Evolutionary conservation across 2,329 filamentous ascomycete species (phyloP).

Genomic region (Microcyclospora tardicrescens): DNA sequence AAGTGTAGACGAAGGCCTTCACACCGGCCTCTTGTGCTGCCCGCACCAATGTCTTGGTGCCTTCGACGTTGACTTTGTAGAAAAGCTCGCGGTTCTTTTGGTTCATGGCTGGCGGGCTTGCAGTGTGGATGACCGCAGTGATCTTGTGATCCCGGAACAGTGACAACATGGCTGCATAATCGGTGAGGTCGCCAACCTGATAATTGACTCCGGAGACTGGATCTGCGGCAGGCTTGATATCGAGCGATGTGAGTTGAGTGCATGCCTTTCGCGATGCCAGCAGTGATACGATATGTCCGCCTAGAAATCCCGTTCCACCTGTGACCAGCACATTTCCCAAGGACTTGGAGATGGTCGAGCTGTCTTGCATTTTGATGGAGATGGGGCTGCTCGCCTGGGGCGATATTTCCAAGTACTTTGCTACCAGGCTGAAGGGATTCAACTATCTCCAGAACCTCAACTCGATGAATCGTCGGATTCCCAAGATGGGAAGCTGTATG

Average conservation of each 20-base stretch:
- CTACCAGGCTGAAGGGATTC: too few relatives aligned
- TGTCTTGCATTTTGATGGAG: background rate
- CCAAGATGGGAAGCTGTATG: too few relatives aligned
- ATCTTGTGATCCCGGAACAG: slow-evolving; percentile 33
- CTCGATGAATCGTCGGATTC: too few relatives aligned
- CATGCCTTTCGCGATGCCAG: slow-evolving; percentile 29
- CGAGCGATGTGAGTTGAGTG: slow-evolving; percentile 34
- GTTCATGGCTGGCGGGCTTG: slow-evolving; percentile 29
- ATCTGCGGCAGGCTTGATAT: slow-evolving; percentile 31
- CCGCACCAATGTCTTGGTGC: slow-evolving; percentile 36
- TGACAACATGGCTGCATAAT: slow-evolving; percentile 27
- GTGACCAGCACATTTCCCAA: slow-evolving; percentile 36
- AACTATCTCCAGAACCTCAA: too few relatives aligned
- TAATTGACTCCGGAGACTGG: slow-evolving; percentile 33
- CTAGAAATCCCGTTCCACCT: slow-evolving; percentile 40
- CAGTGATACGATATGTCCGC: slow-evolving; percentile 37
- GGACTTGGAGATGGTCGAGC: too few relatives aligned
- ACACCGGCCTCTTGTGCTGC: slow-evolving; percentile 36
- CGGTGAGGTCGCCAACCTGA: slow-evolving; percentile 38
- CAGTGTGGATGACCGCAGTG: slow-evolving; percentile 38
- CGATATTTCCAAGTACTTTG: too few relatives aligned
- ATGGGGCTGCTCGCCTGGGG: background rate
- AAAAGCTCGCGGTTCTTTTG: slow-evolving; percentile 28
- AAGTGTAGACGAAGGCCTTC: slow-evolving; percentile 42
- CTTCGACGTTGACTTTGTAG: slow-evolving; percentile 39